phyloP scores from a whole-genome alignment of 2,329 filamentous ascomycete genomes.

The Aspergillus quadricinctus region DNA sequence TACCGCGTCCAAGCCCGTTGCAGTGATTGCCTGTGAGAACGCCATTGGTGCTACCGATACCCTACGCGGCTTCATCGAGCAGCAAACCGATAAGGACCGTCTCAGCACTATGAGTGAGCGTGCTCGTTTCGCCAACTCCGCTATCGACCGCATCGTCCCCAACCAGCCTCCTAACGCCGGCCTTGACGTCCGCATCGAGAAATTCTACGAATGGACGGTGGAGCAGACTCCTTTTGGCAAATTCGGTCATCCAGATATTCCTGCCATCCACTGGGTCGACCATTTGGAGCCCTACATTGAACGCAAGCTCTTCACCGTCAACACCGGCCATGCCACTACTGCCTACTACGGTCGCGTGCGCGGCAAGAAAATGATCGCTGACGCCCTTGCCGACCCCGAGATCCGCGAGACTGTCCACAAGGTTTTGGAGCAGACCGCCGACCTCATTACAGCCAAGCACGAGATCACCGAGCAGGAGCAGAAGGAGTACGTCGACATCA shows the following conservation, averaged over 20 bases:
- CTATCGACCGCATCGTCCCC: slow-evolving; percentile 96
- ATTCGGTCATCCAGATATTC: slow-evolving; percentile 65
- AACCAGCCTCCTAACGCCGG: slow-evolving; percentile 76
- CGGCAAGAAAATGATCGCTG: slow-evolving; percentile 82
- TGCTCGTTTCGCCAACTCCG: slow-evolving; percentile 92
- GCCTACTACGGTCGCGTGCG: slow-evolving; percentile 91
- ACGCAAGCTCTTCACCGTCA: slow-evolving; percentile 99
- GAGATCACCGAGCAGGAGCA: slow-evolving; percentile 71
- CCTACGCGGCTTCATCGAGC: slow-evolving; percentile 74
- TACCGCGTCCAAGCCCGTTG: slow-evolving; percentile 62
- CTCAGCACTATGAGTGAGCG: slow-evolving; percentile 66
- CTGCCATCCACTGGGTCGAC: slow-evolving; percentile 90
- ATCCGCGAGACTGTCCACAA: slow-evolving; percentile 76
- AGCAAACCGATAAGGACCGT: slow-evolving; percentile 66
- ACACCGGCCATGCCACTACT: slow-evolving; percentile 93
- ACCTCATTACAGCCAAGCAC: slow-evolving; percentile 83
- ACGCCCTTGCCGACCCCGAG: slow-evolving; percentile 74
- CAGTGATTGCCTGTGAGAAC: slow-evolving; percentile 97
- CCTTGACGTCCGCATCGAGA: slow-evolving; percentile 91
- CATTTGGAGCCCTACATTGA: slow-evolving; percentile 94
- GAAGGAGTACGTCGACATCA: slow-evolving; percentile 82
- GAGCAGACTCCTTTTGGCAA: slow-evolving; percentile 79
- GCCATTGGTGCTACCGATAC: slow-evolving; percentile 91
- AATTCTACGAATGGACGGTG: slow-evolving; percentile 99
- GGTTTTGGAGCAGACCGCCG: slow-evolving; percentile 79